phyloP scores from a whole-genome alignment of 2,329 filamentous ascomycete genomes.

The Magnaporthiopsis rhizophila region DNA sequence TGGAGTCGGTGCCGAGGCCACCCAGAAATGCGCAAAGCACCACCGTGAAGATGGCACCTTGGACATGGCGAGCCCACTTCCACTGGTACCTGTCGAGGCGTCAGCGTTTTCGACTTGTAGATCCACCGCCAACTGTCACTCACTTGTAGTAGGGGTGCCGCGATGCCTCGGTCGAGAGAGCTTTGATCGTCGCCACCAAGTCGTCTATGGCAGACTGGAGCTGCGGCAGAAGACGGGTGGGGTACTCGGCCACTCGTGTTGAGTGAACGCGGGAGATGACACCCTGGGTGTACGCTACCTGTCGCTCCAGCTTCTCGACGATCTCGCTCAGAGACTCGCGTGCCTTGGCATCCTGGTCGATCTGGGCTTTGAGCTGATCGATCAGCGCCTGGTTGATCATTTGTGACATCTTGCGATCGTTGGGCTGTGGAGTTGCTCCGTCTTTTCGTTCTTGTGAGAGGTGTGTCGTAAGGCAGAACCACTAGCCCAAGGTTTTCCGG shows the following conservation, averaged over 20 bases:
- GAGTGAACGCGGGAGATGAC: slow-evolving; percentile 85
- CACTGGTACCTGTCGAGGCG: slow-evolving; percentile 56
- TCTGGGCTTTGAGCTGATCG: slow-evolving; percentile 75
- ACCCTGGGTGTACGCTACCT: slow-evolving; percentile 73
- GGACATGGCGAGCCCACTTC: slow-evolving; percentile 76
- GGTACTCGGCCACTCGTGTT: slow-evolving; percentile 33
- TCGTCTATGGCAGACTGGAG: slow-evolving; percentile 65
- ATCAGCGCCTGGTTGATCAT: slow-evolving; percentile 81
- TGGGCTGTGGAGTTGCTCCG: neutral
- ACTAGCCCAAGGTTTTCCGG: neutral
- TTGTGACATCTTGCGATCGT: slow-evolving; percentile 19
- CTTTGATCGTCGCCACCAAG: slow-evolving; percentile 61
- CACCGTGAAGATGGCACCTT: slow-evolving; percentile 61
- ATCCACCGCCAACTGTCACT: slow-evolving; percentile 11
- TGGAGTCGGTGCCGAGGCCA: slow-evolving; percentile 52
- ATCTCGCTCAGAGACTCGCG: slow-evolving; percentile 79
- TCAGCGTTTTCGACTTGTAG: neutral
- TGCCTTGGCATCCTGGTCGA: slow-evolving; percentile 78
- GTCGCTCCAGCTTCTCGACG: slow-evolving; percentile 72
- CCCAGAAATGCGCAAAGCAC: slow-evolving; percentile 68
- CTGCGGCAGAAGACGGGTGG: slow-evolving; percentile 49
- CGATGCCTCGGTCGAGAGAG: slow-evolving; percentile 66
- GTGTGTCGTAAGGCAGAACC: neutral
- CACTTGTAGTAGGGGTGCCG: slow-evolving; percentile 95
- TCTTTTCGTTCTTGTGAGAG: neutral